These are phyloP conservation scores for Populus alba DNA, from an alignment of 345 rosid genomes.

Conservation along the genomic window DNA sequence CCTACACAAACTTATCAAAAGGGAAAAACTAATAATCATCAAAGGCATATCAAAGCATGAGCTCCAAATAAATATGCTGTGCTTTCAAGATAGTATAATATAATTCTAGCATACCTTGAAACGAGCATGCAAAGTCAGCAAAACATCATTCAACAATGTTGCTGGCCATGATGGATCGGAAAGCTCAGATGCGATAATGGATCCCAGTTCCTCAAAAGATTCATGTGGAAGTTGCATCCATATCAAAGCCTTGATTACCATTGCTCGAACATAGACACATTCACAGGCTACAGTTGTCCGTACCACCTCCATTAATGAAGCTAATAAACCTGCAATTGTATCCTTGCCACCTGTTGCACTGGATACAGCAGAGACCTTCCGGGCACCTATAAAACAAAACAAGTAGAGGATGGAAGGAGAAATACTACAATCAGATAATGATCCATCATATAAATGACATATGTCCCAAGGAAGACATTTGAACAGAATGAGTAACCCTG, in stretches of 20 bases:
- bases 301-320: conserved; percentile 96
- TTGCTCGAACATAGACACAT: conserved; percentile 95
- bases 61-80: not conserved
- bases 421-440: not conserved
- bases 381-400: conserved; percentile 43
- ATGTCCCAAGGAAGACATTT: not conserved
- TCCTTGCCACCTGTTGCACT: conserved; percentile 71
- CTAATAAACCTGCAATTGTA: conserved; percentile 84
- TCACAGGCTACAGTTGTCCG: conserved; percentile 99
- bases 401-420: not conserved
- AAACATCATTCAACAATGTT: conserved; percentile 81
- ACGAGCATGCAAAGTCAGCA: conserved; percentile 99
- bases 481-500: not conserved
- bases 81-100: not conserved
- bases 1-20: not conserved
- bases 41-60: not conserved
- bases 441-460: not conserved
- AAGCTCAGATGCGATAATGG: conserved; percentile 96
- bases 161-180: conserved; percentile 99
- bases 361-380: conserved; percentile 63
- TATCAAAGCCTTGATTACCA: conserved; percentile 98
- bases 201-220: conserved; percentile 87
- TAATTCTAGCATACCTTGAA: conserved; percentile 60
- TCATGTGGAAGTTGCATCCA: conserved; percentile 99
- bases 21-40: not conserved